Percentiles rank a stretch among this genome's conserved stretches.
phyloP scores from a whole-genome alignment of 495 filamentous ascomycete genomes.

The Tuber indicum region DNA sequence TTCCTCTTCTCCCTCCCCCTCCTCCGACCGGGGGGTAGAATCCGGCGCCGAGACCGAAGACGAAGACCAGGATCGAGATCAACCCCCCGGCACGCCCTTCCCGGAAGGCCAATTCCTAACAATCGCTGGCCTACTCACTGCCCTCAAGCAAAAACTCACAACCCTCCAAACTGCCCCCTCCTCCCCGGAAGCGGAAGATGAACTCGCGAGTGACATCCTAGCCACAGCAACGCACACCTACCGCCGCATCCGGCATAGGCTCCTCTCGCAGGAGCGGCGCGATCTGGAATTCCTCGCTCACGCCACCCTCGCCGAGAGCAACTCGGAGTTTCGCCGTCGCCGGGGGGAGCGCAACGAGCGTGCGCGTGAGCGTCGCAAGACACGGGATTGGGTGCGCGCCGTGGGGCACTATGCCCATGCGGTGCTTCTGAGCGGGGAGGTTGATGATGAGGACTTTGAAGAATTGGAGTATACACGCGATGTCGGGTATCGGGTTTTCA shows the following conservation, averaged over 20 bases:
- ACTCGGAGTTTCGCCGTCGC: not conserved
- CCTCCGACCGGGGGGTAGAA: not conserved
- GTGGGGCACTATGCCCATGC: not conserved
- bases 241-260: not conserved
- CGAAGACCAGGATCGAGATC: not conserved
- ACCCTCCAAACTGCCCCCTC: not conserved
- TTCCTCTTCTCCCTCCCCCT: not conserved
- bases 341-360: not conserved
- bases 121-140: not conserved
- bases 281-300: not conserved
- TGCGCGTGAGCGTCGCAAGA: not conserved
- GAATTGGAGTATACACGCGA: conserved; percentile 1
- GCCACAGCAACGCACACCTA: not conserved
- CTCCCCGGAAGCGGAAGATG: not conserved
- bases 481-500: not conserved
- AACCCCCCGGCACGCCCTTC: not conserved
- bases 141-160: not conserved
- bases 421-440: conserved; percentile 32
- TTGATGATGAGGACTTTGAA: conserved; percentile 48
- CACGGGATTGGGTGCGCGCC: not conserved
- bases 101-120: not conserved
- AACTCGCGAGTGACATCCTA: not conserved
- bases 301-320: not conserved
- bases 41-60: not conserved
- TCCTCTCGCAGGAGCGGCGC: not conserved